These are phyloP conservation scores for Talaromyces sp. DNA, from an alignment of 2,329 filamentous ascomycete species.

Conservation along the genomic window DNA sequence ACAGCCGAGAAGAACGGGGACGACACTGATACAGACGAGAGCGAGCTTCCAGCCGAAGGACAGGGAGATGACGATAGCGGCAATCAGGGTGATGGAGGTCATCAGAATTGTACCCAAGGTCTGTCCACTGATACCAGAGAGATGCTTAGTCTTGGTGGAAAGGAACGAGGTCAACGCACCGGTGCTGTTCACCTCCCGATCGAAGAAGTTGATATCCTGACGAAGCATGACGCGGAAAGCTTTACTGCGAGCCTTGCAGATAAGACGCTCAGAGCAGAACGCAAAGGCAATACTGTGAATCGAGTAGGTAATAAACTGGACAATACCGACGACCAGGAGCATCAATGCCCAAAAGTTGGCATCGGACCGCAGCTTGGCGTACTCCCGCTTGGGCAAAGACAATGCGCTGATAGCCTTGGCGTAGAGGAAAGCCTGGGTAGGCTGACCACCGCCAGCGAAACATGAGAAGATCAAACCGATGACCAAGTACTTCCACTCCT, in stretches of 20 bases:
- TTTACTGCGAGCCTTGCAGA: conserved; percentile 75
- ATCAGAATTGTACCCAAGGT: conserved; percentile 80
- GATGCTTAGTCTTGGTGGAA: conserved; percentile 82
- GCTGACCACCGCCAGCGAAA: conserved; percentile 78
- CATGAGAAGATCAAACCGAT: conserved; percentile 69
- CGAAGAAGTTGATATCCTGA: conserved; percentile 91
- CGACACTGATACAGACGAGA: conserved; percentile 73
- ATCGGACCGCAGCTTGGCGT: conserved; percentile 37
- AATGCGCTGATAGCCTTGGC: conserved; percentile 74
- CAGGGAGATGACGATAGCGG: conserved; percentile 68
- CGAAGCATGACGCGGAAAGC: conserved; percentile 86
- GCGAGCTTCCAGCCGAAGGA: conserved; percentile 83
- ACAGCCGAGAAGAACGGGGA: conserved; percentile 73
- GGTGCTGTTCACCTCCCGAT: conserved; percentile 81
- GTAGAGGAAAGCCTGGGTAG: conserved; percentile 75
- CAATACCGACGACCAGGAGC: conserved; percentile 79
- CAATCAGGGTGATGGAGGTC: conserved; percentile 62
- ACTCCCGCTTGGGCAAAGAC: conserved; percentile 45
- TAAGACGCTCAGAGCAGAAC: conserved; percentile 77
- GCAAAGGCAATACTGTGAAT: conserved; percentile 73
- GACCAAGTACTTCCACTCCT: conserved; percentile 67
- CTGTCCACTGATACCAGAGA: conserved; percentile 86
- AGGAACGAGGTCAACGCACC: conserved; percentile 86
- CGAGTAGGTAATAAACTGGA: conserved; percentile 66
- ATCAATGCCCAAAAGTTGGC: conserved; percentile 85